Conservation (phyloP, 768 basidiomycete species). For the Leccinum incarnatum region DNA sequence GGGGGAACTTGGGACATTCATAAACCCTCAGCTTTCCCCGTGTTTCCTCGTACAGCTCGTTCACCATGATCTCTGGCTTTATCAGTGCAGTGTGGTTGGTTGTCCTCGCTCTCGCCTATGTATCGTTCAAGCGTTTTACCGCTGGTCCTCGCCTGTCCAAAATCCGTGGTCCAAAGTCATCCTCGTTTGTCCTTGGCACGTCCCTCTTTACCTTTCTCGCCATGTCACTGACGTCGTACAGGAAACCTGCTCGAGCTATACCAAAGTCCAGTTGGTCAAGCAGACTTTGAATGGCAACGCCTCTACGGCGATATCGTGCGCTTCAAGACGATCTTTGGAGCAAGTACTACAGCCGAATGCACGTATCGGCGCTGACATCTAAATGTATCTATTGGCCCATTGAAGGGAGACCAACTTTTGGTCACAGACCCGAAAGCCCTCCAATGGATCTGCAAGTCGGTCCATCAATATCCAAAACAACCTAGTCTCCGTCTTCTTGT, state of each 20-base stretch:
- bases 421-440: constrained; percentile 48
- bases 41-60: background rate
- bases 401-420: constrained; percentile 43
- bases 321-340: constrained; percentile 29
- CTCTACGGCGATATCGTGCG: constrained; percentile 30
- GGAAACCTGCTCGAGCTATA: constrained; percentile 31
- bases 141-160: constrained; percentile 11
- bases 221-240: constrained; percentile 24
- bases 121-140: background rate
- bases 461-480: constrained; percentile 42
- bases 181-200: constrained; percentile 24
- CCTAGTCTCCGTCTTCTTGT: constrained; percentile 20
- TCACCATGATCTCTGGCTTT: constrained; percentile 10
- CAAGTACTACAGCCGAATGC: constrained; percentile 3
- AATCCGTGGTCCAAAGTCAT: constrained; percentile 19
- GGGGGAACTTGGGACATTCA: background rate
- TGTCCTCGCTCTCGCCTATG: constrained; percentile 10
- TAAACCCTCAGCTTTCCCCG: background rate
- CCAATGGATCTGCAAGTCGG: constrained; percentile 39
- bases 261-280: constrained; percentile 24
- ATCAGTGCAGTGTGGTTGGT: background rate
- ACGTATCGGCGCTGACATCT: background rate
- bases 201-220: background rate
- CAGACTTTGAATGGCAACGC: constrained; percentile 31
- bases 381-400: constrained; percentile 6